phyloP scores from a whole-genome alignment of 768 basidiomycete genomes.

The Mycena maculata region DNA sequence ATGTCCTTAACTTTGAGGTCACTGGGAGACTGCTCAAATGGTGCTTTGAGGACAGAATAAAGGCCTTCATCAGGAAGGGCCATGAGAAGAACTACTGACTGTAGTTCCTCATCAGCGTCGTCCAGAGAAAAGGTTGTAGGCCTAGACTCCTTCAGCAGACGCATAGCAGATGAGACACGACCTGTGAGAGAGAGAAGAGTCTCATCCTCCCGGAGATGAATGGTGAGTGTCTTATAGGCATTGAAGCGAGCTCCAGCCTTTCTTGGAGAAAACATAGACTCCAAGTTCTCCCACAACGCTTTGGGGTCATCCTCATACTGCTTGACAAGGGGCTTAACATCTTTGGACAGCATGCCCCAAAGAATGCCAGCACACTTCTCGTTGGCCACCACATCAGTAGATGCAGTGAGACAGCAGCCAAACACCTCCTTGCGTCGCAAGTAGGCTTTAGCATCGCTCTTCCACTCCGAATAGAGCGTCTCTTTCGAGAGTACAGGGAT shows the following conservation, averaged over 20 bases:
- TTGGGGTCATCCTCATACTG: background rate
- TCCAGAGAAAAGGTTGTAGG: conserved; percentile 1
- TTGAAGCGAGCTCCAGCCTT: conserved; percentile 7
- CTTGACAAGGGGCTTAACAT: conserved; percentile 9
- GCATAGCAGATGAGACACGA: conserved; percentile 13
- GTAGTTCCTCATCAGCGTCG: conserved; percentile 16
- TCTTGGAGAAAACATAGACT: background rate
- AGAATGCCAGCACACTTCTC: conserved; percentile 15
- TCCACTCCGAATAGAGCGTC: no score
- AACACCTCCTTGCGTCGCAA: background rate
- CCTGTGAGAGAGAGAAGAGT: background rate
- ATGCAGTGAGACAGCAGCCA: background rate
- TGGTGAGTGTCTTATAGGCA: conserved; percentile 1
- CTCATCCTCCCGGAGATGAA: conserved; percentile 21
- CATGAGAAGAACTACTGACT: conserved; percentile 16
- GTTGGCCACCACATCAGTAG: background rate
- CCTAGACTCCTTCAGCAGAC: conserved; percentile 5
- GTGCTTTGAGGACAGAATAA: conserved; percentile 7
- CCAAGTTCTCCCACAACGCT: background rate
- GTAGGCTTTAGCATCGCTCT: background rate
- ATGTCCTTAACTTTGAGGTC: background rate
- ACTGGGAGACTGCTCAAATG: conserved; percentile 18
- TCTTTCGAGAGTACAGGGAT: no score
- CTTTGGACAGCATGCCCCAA: conserved; percentile 10
- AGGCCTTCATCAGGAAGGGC: conserved; percentile 19